Conservation (phyloP, 2,329 filamentous ascomycete genomes). For the Botrytis fabae region DNA sequence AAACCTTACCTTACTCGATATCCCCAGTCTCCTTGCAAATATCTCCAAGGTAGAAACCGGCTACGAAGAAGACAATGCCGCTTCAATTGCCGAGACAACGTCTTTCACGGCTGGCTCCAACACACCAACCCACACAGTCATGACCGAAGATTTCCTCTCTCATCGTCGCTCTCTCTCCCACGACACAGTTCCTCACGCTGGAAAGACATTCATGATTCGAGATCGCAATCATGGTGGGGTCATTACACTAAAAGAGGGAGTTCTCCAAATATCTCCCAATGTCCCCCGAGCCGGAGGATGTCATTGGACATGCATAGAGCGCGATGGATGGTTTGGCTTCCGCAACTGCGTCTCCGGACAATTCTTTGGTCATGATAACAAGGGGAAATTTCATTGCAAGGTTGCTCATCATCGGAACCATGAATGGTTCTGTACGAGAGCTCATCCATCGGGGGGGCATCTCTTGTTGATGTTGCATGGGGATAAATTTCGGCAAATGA, state of each 20-base stretch:
- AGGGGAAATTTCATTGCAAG: background rate
- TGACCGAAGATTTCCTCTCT: background rate
- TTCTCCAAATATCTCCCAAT: background rate
- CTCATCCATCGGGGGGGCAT: constrained; percentile 10
- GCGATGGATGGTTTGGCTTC: constrained; percentile 19
- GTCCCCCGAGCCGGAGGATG: background rate
- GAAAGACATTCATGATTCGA: constrained; percentile 17
- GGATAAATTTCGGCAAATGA: constrained; percentile 16
- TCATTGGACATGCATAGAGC: constrained; percentile 17
- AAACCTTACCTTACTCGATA: constrained; percentile 19
- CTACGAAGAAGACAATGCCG: background rate
- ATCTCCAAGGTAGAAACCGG: background rate
- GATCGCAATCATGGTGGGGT: background rate
- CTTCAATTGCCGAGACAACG: background rate
- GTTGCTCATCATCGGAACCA: background rate
- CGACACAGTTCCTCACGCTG: background rate
- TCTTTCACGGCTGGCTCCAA: constrained; percentile 3
- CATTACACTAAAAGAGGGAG: constrained; percentile 4
- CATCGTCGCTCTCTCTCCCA: background rate
- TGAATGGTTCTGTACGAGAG: constrained; percentile 15
- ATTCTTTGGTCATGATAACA: constrained; percentile 12
- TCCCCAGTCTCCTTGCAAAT: constrained; percentile 17
- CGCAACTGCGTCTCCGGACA: constrained; percentile 13
- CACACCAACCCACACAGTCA: constrained; percentile 9
- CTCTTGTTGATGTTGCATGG: constrained; percentile 12